Percentiles rank a stretch among this genome's conserved stretches.
phyloP scores from a whole-genome alignment of 768 basidiomycete genomes.

The Epithele typhae region DNA sequence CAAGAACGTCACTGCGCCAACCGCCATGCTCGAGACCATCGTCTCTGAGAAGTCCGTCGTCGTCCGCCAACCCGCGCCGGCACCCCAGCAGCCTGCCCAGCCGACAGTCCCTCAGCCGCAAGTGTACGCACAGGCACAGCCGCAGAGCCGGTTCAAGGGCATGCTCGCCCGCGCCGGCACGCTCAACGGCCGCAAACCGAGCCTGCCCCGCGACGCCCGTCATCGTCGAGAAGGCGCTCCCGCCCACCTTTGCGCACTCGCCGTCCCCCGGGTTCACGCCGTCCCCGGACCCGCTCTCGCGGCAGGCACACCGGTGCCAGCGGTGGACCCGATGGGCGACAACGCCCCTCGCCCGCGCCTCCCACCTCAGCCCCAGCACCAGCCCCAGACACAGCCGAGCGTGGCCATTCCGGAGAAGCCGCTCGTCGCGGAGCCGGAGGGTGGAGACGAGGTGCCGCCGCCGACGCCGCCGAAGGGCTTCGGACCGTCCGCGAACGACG shows the following conservation, averaged over 20 bases:
- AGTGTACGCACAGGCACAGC: slow-evolving; percentile 1
- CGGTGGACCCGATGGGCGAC: slow-evolving; percentile 13
- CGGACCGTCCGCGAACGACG: neutral
- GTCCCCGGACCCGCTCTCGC: slow-evolving; percentile 6
- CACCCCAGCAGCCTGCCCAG: neutral
- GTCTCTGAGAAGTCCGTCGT: slow-evolving; percentile 63
- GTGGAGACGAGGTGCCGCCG: slow-evolving; percentile 4
- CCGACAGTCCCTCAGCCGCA: neutral
- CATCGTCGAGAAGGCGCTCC: slow-evolving; percentile 20
- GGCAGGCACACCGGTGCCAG: too few species aligned
- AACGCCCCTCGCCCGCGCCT: slow-evolving; percentile 2
- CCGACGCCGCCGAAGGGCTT: slow-evolving; percentile 8
- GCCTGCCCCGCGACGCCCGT: slow-evolving; percentile 18
- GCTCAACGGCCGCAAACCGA: slow-evolving; percentile 14
- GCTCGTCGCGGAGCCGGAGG: slow-evolving; percentile 7
- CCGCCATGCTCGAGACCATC: slow-evolving; percentile 80
- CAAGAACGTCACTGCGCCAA: slow-evolving; percentile 65
- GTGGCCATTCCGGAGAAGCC: slow-evolving; percentile 6
- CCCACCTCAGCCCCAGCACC: neutral
- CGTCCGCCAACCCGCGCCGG: neutral
- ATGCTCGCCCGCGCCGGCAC: slow-evolving; percentile 22
- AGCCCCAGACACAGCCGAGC: neutral
- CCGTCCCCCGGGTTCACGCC: slow-evolving; percentile 7
- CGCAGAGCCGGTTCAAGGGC: slow-evolving; percentile 20
- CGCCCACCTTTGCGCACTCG: slow-evolving; percentile 15